Evolutionary conservation across 148 eudicot genomes (phyloP).

Genomic region (Vaccinium macrocarpon): DNA sequence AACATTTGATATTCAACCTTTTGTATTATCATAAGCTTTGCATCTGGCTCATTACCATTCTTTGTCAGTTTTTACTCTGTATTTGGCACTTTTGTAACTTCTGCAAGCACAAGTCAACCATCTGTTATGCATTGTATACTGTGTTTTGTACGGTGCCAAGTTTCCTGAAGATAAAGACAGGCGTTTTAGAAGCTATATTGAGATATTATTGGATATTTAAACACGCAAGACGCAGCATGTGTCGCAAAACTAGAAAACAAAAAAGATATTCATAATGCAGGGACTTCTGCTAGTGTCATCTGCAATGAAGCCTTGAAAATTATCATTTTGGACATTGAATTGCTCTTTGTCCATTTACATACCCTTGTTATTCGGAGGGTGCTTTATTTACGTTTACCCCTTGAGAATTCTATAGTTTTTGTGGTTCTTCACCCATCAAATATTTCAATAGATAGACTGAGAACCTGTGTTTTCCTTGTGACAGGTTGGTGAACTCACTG

Average conservation of each 20-base stretch:
- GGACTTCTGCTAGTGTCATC: not conserved
- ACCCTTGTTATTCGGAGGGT: not conserved
- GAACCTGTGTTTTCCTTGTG: constrained; percentile 18
- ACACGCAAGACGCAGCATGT: not conserved
- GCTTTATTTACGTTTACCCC: not conserved
- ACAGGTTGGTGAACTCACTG: constrained; percentile 96
- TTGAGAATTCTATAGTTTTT: not conserved
- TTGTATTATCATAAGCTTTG: not conserved
- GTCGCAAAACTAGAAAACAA: not conserved
- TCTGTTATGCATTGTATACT: not conserved
- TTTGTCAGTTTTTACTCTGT: not conserved
- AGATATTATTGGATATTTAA: not conserved
- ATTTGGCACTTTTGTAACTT: not conserved
- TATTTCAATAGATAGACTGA: constrained; percentile 4
- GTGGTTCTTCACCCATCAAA: not conserved
- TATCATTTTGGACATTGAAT: constrained; percentile 1
- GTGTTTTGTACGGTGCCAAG: not conserved
- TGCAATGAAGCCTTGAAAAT: not conserved
- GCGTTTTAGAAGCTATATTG: not conserved
- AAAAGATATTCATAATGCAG: not conserved
- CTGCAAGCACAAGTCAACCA: not conserved
- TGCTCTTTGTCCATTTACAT: not conserved
- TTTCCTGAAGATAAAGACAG: constrained; percentile 4
- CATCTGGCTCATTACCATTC: not conserved
- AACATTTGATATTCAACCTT: not conserved